Conservation (phyloP, 495 filamentous ascomycete genomes). For the Talaromyces thailandensis region DNA sequence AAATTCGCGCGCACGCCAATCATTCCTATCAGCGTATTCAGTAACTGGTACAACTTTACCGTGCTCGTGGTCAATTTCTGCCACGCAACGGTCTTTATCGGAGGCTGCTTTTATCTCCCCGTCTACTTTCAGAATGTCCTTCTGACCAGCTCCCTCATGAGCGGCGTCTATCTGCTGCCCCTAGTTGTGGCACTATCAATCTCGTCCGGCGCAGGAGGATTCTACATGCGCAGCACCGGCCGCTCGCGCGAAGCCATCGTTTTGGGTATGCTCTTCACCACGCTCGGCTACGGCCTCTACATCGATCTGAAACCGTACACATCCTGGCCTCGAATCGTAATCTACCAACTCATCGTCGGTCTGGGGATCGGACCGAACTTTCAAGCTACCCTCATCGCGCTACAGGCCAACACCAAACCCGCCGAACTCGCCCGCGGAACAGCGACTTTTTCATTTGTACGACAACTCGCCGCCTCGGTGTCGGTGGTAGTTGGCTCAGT, state of each 20-base stretch:
- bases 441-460: constrained; percentile 42
- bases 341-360: constrained; percentile 44
- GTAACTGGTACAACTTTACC: constrained; percentile 47
- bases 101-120: constrained; percentile 65
- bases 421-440: constrained; percentile 44
- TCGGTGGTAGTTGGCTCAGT: constrained; percentile 48
- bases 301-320: constrained; percentile 39
- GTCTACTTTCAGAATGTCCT: constrained; percentile 74
- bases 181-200: constrained; percentile 62
- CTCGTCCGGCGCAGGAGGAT: constrained; percentile 50
- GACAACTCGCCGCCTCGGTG: constrained; percentile 40
- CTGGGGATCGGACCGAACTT: constrained; percentile 48
- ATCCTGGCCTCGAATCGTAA: constrained; percentile 42
- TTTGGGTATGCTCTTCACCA: constrained; percentile 40
- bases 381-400: constrained; percentile 48
- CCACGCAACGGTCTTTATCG: constrained; percentile 68
- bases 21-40: constrained; percentile 65
- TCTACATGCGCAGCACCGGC: constrained; percentile 65
- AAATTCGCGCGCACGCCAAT: constrained; percentile 67
- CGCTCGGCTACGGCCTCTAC: constrained; percentile 44
- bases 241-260: constrained; percentile 40
- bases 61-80: constrained; percentile 48
- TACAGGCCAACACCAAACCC: constrained; percentile 42
- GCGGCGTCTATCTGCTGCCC: constrained; percentile 75
- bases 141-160: constrained; percentile 59